phyloP scores from a whole-genome alignment of 2,329 filamentous ascomycete species.

The Seiridium cupressi region DNA sequence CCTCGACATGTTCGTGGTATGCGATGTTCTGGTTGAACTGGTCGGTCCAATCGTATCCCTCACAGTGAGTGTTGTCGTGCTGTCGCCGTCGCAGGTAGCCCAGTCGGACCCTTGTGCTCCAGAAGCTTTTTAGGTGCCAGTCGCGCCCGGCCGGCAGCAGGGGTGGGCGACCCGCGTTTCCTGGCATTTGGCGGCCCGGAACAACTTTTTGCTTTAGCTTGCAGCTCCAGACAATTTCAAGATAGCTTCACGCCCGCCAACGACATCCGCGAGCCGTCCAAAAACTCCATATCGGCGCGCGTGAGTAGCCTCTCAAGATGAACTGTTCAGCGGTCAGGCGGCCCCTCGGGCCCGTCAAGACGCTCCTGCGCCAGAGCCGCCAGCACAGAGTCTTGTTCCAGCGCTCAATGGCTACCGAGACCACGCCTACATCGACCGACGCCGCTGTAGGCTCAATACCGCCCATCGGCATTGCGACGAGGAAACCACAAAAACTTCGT shows the following conservation, averaged over 20 bases:
- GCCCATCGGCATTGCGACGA: conserved; percentile 7
- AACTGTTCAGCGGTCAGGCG: conserved; percentile 63
- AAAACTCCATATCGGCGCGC: not conserved
- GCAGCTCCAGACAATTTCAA: not conserved
- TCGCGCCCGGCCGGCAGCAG: conserved; percentile 2
- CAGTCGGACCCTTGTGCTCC: not conserved
- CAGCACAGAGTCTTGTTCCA: conserved; percentile 39
- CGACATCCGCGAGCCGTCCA: conserved; percentile 8
- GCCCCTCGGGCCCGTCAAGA: conserved; percentile 71
- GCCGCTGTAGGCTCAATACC: conserved; percentile 7
- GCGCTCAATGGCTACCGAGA: conserved; percentile 48
- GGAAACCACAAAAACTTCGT: conserved; percentile 17
- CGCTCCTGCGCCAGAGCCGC: conserved; percentile 57
- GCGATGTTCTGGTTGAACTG: not conserved
- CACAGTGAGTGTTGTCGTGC: not conserved
- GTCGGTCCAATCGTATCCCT: too few relatives aligned
- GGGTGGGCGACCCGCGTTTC: not conserved
- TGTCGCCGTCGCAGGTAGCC: not conserved
- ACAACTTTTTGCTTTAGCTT: conserved; percentile 3
- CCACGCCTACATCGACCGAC: conserved; percentile 16
- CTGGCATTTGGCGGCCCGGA: conserved; percentile 1
- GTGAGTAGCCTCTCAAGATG: conserved; percentile 33
- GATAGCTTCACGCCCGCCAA: not conserved
- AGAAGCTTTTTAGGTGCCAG: conserved; percentile 5
- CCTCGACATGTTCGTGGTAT: conserved; percentile 20